Evolutionary conservation across 371 early-diverging fungal species (phyloP).

Genomic region (Mucor irregularis): DNA sequence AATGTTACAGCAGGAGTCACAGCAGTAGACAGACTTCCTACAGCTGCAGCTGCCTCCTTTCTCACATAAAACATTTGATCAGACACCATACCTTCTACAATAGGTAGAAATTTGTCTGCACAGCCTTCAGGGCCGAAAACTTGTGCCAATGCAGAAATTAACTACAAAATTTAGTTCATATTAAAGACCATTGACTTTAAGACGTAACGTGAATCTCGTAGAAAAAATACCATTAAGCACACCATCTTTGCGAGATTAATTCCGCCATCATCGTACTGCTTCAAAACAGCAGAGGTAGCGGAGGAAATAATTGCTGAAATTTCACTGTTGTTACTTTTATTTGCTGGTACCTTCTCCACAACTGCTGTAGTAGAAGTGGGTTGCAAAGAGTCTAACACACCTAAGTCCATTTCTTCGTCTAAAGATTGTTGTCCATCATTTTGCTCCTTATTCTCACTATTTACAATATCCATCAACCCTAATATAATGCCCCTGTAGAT

Average conservation of each 20-base stretch:
- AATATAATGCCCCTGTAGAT: conserved; percentile 44
- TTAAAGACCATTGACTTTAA: not conserved
- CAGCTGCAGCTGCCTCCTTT: conserved; percentile 53
- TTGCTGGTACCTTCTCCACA: not conserved
- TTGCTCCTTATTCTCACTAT: conserved; percentile 9
- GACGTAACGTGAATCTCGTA: not conserved
- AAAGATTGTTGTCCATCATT: not conserved
- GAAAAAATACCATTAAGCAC: conserved; percentile 39
- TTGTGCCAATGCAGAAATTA: conserved; percentile 40
- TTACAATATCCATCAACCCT: conserved; percentile 22
- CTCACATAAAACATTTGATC: conserved; percentile 53
- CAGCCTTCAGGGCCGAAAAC: conserved; percentile 45
- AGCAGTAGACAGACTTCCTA: conserved; percentile 40
- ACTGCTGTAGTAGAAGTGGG: not conserved
- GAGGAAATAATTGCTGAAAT: conserved; percentile 5
- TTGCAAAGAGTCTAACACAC: conserved; percentile 8
- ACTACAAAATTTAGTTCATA: conserved; percentile 12
- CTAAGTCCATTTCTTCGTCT: not conserved
- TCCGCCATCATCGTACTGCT: conserved; percentile 28
- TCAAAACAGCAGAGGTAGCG: not conserved
- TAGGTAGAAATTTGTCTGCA: conserved; percentile 40
- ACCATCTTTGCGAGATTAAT: conserved; percentile 47
- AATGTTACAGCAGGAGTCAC: conserved; percentile 28
- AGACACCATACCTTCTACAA: conserved; percentile 40
- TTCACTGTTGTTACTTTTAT: not conserved